Base-by-base conservation (phyloP, 306 rosid genomes). In the Hippophae gyantsensis region DNA sequence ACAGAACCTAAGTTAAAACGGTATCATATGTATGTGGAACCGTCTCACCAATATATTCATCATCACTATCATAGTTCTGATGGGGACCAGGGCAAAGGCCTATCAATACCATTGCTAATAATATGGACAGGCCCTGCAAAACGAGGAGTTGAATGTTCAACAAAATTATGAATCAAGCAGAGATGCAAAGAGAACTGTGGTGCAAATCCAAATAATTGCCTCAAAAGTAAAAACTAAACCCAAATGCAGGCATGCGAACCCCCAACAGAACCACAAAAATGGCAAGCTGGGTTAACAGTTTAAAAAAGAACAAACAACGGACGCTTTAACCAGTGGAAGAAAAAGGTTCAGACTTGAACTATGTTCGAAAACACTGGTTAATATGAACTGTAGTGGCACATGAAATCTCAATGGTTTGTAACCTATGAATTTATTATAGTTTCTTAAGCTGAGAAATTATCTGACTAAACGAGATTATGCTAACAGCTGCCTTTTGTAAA, bases 31-130 rank as follows among this genome's bases (percentile, higher is more conserved):
- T n/a, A n/a, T n/a, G 94, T 12, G 95, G 86, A 73, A 70, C 81
- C 57, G 86, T 73, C 32, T 74, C 94, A 10, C 90, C 57, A 58
- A 53, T 45, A 76, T 82, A 75, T 3, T 90, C 97, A 47, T 90
- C 90, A 56, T 84, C 95, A 55, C 90, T 84, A 25, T 90, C 95
- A 62, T 86, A 82, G 62, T 67, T 69, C 57, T 60, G 84, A 78
- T 73, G 83, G 0, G 88, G 82, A 65, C 97, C 94, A 0, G 88
- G 84, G 67, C 97, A 90, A 27, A 82, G 85, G 55, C 85, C 95
- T 69, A 84, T 90, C 63, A 86, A 85, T 67, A 84, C 56, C 87
- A 80, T 84, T 71, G 95, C 84, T 77, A 90, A 66, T 63, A 90
- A 68, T 40, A 86, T 64, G 45, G 90, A 78, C 63, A 86, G 62